These are phyloP conservation scores for Backusella psychrophila DNA, from an alignment of 192 early-diverging fungal genomes.

Conservation along the genomic window DNA sequence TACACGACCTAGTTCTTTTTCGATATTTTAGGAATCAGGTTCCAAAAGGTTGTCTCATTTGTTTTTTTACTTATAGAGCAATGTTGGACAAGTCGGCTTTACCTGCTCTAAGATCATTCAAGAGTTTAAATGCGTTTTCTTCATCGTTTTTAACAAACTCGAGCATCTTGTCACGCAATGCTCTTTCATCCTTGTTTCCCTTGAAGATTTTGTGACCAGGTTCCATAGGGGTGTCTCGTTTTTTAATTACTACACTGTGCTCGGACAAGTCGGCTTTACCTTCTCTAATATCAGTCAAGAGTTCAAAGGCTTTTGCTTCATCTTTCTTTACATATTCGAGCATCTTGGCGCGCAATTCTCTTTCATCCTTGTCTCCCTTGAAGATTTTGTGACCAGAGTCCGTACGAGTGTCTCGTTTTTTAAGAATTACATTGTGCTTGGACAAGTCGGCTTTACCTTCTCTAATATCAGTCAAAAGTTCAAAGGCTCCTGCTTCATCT, in stretches of 20 bases:
- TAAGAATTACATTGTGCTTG: too few relatives aligned
- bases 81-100: neutral
- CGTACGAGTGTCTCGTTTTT: neutral
- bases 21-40: too few relatives aligned
- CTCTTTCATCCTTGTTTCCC: neutral
- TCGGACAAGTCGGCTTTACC: neutral
- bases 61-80: too few relatives aligned
- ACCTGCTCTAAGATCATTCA: neutral
- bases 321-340: neutral
- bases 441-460: neutral
- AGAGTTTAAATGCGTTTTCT: neutral
- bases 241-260: too few relatives aligned
- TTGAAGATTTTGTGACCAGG: neutral
- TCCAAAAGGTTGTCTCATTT: too few relatives aligned
- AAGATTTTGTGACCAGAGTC: neutral
- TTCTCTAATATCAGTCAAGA: neutral
- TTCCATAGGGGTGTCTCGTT: too few relatives aligned
- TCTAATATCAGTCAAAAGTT: neutral
- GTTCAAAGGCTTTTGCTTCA: neutral
- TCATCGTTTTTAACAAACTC: neutral
- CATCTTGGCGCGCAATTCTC: neutral
- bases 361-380: neutral
- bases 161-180: neutral
- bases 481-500: neutral
- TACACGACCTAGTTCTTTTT: neutral